Percentiles rank a stretch among this genome's conserved stretches.
phyloP scores from a whole-genome alignment of 805 yeast species.

The Yarrowia hollandica region DNA sequence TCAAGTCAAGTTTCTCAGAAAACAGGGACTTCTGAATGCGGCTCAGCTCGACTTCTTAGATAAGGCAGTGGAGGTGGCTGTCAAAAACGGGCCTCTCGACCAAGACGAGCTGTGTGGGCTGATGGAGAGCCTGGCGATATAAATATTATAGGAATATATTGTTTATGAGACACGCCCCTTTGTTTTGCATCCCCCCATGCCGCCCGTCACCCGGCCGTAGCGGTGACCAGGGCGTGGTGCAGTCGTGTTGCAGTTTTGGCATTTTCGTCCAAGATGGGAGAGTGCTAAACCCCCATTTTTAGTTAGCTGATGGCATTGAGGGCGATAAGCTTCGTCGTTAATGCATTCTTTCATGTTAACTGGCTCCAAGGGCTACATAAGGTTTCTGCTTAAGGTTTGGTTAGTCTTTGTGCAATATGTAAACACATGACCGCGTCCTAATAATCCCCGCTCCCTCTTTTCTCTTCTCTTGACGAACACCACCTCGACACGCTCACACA shows the following conservation, averaged over 20 bases:
- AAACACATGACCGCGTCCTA: slow-evolving; percentile 30
- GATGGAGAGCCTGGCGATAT: slow-evolving; percentile 8
- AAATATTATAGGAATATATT: slow-evolving; percentile 2
- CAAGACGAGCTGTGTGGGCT: not conserved
- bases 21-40: slow-evolving; percentile 17
- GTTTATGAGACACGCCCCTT: not conserved
- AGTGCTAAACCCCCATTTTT: slow-evolving; percentile 18
- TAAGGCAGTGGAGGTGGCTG: slow-evolving; percentile 20
- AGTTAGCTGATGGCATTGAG: slow-evolving; percentile 17
- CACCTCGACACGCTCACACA: slow-evolving; percentile 3
- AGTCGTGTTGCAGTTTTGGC: slow-evolving; percentile 10
- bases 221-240: not conserved
- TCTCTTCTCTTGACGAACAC: slow-evolving; percentile 16
- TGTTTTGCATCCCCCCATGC: slow-evolving; percentile 1
- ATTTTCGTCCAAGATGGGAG: slow-evolving; percentile 8
- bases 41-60: slow-evolving; percentile 22
- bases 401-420: slow-evolving; percentile 14
- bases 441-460: slow-evolving; percentile 26
- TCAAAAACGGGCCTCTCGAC: slow-evolving; percentile 3
- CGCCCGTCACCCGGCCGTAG: not conserved
- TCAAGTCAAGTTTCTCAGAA: slow-evolving; percentile 15
- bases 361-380: slow-evolving; percentile 23
- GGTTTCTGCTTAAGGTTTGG: slow-evolving; percentile 9
- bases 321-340: slow-evolving; percentile 29
- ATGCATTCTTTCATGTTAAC: slow-evolving; percentile 27